Conservation (phyloP, 1,139 yeast species). For the Sugiyamaella novakii region DNA sequence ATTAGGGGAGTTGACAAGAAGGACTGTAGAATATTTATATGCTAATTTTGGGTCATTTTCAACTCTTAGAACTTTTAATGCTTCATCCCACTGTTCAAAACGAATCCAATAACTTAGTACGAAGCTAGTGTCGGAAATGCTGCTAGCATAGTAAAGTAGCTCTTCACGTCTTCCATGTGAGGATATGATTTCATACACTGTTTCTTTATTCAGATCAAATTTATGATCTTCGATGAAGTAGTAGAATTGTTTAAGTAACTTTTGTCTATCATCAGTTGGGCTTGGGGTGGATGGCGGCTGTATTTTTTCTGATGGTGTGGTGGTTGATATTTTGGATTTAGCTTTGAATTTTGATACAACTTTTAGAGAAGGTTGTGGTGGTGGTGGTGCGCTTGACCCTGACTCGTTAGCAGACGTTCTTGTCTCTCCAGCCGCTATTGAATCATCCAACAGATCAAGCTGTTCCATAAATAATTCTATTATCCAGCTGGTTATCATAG, state of each 20-base stretch:
- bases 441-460: constrained; percentile 52
- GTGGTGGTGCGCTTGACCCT: neutral
- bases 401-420: neutral
- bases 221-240: constrained; percentile 56
- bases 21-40: constrained; percentile 66
- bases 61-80: constrained; percentile 60
- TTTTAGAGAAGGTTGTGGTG: too few relatives aligned
- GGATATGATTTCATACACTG: constrained; percentile 71
- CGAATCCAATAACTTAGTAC: constrained; percentile 71
- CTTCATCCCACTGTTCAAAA: constrained; percentile 70
- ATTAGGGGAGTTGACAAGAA: constrained; percentile 68
- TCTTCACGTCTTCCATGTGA: constrained; percentile 67
- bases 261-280: constrained; percentile 21
- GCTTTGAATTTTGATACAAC: constrained; percentile 19
- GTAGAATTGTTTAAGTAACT: constrained; percentile 47
- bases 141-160: constrained; percentile 66
- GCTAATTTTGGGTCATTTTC: constrained; percentile 54
- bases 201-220: constrained; percentile 57
- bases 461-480: constrained; percentile 64
- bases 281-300: constrained; percentile 9
- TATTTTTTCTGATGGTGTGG: neutral
- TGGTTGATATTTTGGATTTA: neutral
- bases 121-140: constrained; percentile 67
- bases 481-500: constrained; percentile 80
- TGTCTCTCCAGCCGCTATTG: constrained; percentile 33